Evolutionary conservation across 1,284 basidiomycete species (phyloP), one percentile per base, ranked within the genome.

Genomic region (Sporisorium sorghi): DNA sequence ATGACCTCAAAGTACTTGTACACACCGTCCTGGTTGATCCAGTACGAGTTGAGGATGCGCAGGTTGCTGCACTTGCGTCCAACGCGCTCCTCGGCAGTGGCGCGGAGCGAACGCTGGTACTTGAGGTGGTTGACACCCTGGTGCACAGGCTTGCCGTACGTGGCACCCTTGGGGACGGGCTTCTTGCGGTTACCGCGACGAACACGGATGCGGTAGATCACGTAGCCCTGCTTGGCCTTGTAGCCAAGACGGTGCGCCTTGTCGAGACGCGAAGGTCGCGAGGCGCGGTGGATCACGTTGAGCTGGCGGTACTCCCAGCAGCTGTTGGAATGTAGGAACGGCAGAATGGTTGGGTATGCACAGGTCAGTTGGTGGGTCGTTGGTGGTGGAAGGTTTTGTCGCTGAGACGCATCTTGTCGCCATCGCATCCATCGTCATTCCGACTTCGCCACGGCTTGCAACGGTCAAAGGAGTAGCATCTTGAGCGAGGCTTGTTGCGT

Each of bases 61-160:
- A 99, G 87, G 87, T 98, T 97, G 62, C 94, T 93, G 86, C 96
- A 99, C 83, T 96, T 91, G 85, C 90, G 91, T 72, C 94, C 97
- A 77, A 99, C 94, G 86, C 97, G 93, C 89, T 99, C 97, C 88
- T 99, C 97, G 60, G 97, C 97, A 64, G 92, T 92, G 82, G 92
- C 91, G 86, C 93, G 90, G 84, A 98, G 89, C 73, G 94, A 91
- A 79, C 96, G 91, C 87, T 97, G 94, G 89, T 90, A 94, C 88
- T 99, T 99, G 87, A 99, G 90, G 86, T 99, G 95, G 90, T 96
- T 98, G 85, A 99, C 92, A 92, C 97, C 97, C 89, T 99, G 97
- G 86, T 92, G 92, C 79, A 98, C 96, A 86, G 97, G 97, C 88
- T 99, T 99, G 87, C 97, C 97, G 87, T 91, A 98, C 83, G 96